Percentiles rank a stretch among this genome's conserved stretches.
These are phyloP conservation scores for Ogataea nakhonphanomensis DNA, from an alignment of 805 yeast genomes.

Conservation along the genomic window DNA sequence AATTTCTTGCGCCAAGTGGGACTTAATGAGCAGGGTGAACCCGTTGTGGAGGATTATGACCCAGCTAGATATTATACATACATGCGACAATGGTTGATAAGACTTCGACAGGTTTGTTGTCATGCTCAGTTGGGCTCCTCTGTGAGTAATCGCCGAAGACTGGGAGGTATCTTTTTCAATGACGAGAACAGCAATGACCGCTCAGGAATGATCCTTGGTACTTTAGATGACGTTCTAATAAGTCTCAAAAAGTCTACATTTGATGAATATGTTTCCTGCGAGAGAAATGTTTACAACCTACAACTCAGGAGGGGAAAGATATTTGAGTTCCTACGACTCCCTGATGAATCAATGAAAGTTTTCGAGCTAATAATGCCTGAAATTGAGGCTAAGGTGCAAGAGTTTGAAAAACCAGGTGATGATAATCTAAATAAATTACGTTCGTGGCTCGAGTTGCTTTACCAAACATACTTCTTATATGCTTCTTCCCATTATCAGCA, in stretches of 20 bases:
- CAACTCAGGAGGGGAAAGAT: constrained; percentile 65
- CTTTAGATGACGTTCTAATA: constrained; percentile 65
- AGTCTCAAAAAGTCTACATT: constrained; percentile 59
- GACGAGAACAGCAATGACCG: constrained; percentile 10
- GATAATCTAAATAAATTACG: constrained; percentile 34
- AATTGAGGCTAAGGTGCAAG: constrained; percentile 24
- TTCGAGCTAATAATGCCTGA: constrained; percentile 42
- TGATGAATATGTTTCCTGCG: constrained; percentile 44
- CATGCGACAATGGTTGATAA: constrained; percentile 68
- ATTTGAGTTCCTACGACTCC: constrained; percentile 53
- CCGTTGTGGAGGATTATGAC: constrained; percentile 47
- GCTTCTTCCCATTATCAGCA: constrained; percentile 71
- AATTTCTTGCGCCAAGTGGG: constrained; percentile 59
- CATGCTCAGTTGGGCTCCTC: constrained; percentile 54
- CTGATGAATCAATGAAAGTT: constrained; percentile 46
- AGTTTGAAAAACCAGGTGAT: constrained; percentile 10
- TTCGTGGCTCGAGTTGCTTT: constrained; percentile 57
- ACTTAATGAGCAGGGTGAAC: constrained; percentile 48
- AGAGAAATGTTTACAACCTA: constrained; percentile 44
- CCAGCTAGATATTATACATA: constrained; percentile 39
- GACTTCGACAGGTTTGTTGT: constrained; percentile 76
- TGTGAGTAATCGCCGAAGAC: constrained; percentile 6
- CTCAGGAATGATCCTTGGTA: constrained; percentile 33
- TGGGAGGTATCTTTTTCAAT: constrained; percentile 3
- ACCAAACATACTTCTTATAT: constrained; percentile 72